Conservation (phyloP, 768 basidiomycete genomes). For the Tylopilus cervinicoccineus region DNA sequence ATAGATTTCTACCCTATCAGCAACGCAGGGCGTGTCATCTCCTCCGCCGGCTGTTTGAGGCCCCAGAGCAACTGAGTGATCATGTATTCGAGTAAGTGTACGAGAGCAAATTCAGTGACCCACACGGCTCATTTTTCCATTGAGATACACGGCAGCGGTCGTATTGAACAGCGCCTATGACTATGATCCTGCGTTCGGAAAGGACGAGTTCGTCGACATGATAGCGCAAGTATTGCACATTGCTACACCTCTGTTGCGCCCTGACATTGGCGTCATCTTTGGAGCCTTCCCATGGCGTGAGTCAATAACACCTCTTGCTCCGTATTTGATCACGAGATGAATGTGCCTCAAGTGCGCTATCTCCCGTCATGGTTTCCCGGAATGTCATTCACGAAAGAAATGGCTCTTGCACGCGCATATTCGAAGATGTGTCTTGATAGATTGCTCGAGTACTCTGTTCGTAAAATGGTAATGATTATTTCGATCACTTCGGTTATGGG, state of each 20-base stretch:
- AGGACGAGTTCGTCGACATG: slow-evolving; percentile 5
- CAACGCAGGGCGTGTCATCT: not conserved
- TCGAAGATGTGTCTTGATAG: not conserved
- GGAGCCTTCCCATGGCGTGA: slow-evolving; percentile 5
- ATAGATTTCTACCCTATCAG: not conserved
- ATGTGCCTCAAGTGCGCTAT: slow-evolving; percentile 2
- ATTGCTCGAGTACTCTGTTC: slow-evolving; percentile 3
- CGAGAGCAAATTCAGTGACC: not conserved
- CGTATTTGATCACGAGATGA: not conserved
- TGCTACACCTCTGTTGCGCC: not conserved
- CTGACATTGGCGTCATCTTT: not conserved
- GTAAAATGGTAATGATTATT: not conserved
- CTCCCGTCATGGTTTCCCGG: slow-evolving; percentile 17
- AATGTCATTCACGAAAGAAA: not conserved
- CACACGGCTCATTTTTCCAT: not conserved
- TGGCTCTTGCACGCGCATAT: not conserved
- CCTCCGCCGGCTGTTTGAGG: not conserved
- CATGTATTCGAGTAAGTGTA: not conserved
- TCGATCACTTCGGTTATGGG: too few relatives aligned
- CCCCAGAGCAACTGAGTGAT: not conserved
- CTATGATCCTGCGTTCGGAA: not conserved
- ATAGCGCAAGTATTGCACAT: not conserved
- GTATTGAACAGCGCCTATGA: slow-evolving; percentile 3
- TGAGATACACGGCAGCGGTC: not conserved
- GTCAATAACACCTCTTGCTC: not conserved